Evolutionary conservation across 306 rosid species (phyloP), one percentile per base, ranked within the genome.

Genomic region (Medicago lupulina): DNA sequence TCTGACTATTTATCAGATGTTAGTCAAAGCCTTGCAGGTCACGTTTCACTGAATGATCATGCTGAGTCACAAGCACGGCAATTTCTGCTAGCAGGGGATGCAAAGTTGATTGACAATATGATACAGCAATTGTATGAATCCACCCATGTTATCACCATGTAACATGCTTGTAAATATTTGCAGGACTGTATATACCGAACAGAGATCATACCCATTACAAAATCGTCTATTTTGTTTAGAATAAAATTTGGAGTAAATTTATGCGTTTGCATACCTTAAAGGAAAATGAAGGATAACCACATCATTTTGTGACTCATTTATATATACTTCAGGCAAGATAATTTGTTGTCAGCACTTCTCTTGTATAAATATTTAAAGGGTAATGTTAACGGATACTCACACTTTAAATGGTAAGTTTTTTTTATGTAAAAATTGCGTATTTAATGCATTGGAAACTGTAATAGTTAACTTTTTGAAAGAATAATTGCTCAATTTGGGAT

Each of bases 91-190:
- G 78, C 39, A 28, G 58, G 11, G 66, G 70, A 71, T 67, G 84
- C 82, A 17, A 60, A 57, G 60, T 63, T 13, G 58, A 65, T 60
- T 18, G 55, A 77, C 50, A 40, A 7, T 50, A n/a, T 46, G 61
- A 46, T 38, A 50, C 57, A 70, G 44, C 38, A 31, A 31, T 77
- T 54, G 25, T 39, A 40, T 40, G 46, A 34, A 14, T 75, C 59
- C 59, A 50, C 23, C 40, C 76, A 17, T 65, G 74, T 39, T 39
- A 39, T 62, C 57, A 36, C 55, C 34, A 8, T 53, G 79, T 67
- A 69, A 62, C 46, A 46, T 75, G 67, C 70, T 44, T 82, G 84
- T 79, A 85, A 79, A 85, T 75, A 85, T 78, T 70, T 31, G 67
- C 43, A 7, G 7, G 13, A 41, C 41, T 61, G 12, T 80, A 81